Evolutionary conservation across 257 asterid species (phyloP).

Genomic region (Solanum paucissectum): DNA sequence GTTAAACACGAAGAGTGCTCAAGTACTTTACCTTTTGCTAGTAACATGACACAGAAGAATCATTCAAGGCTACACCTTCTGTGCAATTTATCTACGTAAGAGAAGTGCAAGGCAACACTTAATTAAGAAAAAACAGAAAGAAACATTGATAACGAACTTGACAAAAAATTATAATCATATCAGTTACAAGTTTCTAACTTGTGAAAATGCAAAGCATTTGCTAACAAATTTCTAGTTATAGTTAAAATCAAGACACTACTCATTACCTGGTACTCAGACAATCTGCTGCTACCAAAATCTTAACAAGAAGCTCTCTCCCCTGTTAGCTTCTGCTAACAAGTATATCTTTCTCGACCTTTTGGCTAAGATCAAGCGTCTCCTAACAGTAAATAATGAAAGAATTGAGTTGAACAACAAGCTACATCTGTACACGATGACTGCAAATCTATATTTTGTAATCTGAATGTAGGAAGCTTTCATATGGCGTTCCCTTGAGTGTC

Average conservation of each 20-base stretch:
- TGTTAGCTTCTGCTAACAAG: slow-evolving; percentile 32
- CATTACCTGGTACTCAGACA: background rate
- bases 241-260: background rate
- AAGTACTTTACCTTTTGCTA: background rate
- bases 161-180: background rate
- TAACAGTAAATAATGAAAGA: slow-evolving; percentile 39
- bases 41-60: background rate
- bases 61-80: background rate
- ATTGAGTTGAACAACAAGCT: background rate
- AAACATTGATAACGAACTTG: background rate
- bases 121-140: background rate
- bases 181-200: background rate
- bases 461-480: slow-evolving; percentile 40
- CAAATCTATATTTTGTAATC: slow-evolving; percentile 49
- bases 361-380: slow-evolving; percentile 42
- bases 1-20: background rate
- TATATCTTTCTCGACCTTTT: slow-evolving; percentile 42
- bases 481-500: slow-evolving; percentile 66
- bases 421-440: slow-evolving; percentile 1
- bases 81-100: background rate
- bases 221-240: background rate
- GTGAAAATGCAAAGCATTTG: background rate
- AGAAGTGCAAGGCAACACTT: background rate
- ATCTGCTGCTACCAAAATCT: background rate
- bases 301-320: slow-evolving; percentile 4